phyloP scores from a whole-genome alignment of 208 protist species.

The Balamuthia mandrillaris region DNA sequence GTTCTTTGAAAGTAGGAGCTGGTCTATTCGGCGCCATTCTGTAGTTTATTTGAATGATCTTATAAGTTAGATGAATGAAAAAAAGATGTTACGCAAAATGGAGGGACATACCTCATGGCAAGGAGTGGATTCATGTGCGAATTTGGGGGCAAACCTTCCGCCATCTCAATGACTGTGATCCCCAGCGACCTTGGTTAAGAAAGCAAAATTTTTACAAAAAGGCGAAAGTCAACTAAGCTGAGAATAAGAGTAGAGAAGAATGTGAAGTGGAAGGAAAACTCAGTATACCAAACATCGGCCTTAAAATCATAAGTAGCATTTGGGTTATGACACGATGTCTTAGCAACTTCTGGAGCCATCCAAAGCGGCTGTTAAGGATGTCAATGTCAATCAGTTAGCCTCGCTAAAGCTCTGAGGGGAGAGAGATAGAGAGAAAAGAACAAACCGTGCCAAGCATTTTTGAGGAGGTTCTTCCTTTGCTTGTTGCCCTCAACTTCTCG shows the following conservation, averaged over 20 bases:
- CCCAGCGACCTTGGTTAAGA: not conserved
- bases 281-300: slow-evolving; percentile 83
- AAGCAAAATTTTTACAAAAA: not conserved
- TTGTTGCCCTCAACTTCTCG: not conserved
- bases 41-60: too few relatives aligned
- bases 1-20: not conserved
- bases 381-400: too few relatives aligned
- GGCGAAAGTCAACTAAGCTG: not conserved
- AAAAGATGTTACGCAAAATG: too few relatives aligned
- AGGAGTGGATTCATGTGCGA: slow-evolving; percentile 73
- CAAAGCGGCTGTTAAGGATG: too few relatives aligned
- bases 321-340: too few relatives aligned
- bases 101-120: slow-evolving; percentile 74
- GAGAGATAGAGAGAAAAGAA: too few relatives aligned
- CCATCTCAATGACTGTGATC: slow-evolving; percentile 52
- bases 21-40: not conserved
- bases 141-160: slow-evolving; percentile 67
- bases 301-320: too few relatives aligned
- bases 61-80: too few relatives aligned
- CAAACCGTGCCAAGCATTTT: too few relatives aligned
- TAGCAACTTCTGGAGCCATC: too few relatives aligned
- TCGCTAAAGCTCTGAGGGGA: too few relatives aligned
- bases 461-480: too few relatives aligned
- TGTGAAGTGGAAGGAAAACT: slow-evolving; percentile 63
- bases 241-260: not conserved